Base-by-base conservation (phyloP, 2,329 filamentous ascomycete species). In the Teratosphaeria nubilosa region DNA sequence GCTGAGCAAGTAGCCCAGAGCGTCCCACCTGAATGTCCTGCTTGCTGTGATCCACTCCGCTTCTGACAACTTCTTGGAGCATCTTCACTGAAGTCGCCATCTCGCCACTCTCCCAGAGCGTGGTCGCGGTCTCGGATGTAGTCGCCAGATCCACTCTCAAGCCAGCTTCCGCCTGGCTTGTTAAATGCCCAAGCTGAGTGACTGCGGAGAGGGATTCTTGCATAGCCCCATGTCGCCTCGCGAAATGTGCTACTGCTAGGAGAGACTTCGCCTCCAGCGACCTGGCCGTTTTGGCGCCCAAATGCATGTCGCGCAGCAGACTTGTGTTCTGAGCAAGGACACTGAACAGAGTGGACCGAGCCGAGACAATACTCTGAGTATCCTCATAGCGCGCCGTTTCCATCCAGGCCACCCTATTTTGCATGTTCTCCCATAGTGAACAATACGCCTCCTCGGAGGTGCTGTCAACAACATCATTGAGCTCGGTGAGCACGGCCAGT, bases 21-120 rank as follows among this genome's bases (percentile, higher is more conserved):
- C 84, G 82, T 55, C 86, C 90, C 31, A 95, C 81, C 2, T 80
- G 75, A 51, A 95, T 83, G 0, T 82, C 83, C 70, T 95, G 88
- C 59, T 82, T 83, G 57, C 82, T 82, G 41, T 27, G 20, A 22
- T 55, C 53, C 41, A 53, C 51, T 45, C 13, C 32, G 37, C 24
- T 14, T 22, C 16, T 48, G 41, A 48, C 41, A 2, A 89, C 73
- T 51, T 83, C 81, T 67, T 92, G 87, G 22, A 97, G 82, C 81
- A 97, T 91, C 41, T 86, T 82, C 60, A 99, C 96, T 0, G 94
- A 96, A 0, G 89, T 84, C 22, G 86, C 84, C 77, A 90, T 89
- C 72, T 99, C 92, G 13, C 91, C 91, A 69, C 96, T 88, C 62
- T 95, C 90, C 92, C 94, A 99, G 0, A 99, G 77, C 6, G 95